phyloP scores from a whole-genome alignment of 2,329 filamentous ascomycete genomes.

The Aspergillus sp. region DNA sequence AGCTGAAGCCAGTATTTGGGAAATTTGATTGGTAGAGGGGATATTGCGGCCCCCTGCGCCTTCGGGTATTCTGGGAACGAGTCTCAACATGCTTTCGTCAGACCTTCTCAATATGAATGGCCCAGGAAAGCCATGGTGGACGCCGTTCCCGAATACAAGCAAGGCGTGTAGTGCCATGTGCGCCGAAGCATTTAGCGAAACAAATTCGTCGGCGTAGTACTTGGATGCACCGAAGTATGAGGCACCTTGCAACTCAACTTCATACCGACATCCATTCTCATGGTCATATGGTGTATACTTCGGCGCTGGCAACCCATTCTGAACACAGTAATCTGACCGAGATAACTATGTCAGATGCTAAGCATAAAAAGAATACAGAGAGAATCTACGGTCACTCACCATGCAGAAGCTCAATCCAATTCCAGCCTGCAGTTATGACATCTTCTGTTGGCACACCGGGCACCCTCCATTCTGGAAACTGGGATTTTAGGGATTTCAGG shows the following conservation, averaged over 20 bases:
- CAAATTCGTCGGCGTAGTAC: slow-evolving; percentile 14
- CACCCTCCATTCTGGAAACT: slow-evolving; percentile 20
- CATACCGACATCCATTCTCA: slow-evolving; percentile 19
- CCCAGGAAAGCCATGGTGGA: slow-evolving; percentile 1
- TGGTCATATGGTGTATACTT: slow-evolving; percentile 20
- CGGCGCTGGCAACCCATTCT: slow-evolving; percentile 10
- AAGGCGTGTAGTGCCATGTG: slow-evolving; percentile 22
- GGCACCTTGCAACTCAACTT: slow-evolving; percentile 16
- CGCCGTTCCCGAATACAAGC: slow-evolving; percentile 8
- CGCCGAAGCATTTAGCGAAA: slow-evolving; percentile 24
- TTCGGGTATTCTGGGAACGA: slow-evolving; percentile 1
- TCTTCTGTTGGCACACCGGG: slow-evolving; percentile 20
- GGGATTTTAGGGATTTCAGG: slow-evolving; percentile 17
- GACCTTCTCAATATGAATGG: slow-evolving; percentile 1
- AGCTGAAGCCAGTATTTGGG: neutral
- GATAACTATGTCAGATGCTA: neutral
- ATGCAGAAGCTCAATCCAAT: slow-evolving; percentile 24
- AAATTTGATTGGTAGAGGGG: no score
- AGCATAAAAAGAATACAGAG: neutral
- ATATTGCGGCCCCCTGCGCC: neutral
- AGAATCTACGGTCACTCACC: slow-evolving; percentile 16
- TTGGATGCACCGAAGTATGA: slow-evolving; percentile 14
- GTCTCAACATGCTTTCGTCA: neutral
- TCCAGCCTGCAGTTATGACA: slow-evolving; percentile 13
- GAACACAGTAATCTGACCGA: slow-evolving; percentile 18